phyloP scores from a whole-genome alignment of 139 green algal genomes.

The Chlorella sp. region DNA sequence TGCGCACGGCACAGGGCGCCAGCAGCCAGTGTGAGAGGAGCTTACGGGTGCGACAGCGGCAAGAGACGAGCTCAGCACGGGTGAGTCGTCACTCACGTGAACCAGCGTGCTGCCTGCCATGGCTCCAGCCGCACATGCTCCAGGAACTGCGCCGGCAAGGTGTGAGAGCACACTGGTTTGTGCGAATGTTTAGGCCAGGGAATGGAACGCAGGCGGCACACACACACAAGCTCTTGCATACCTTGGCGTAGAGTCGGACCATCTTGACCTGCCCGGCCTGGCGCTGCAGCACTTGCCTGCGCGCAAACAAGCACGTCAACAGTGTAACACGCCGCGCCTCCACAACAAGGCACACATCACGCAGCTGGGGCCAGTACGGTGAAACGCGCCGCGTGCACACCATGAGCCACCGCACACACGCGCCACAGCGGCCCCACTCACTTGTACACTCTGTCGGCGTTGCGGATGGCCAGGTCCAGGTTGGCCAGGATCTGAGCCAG shows the following conservation, averaged over 20 bases:
- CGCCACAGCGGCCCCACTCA: too few species aligned
- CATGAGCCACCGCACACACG: too few species aligned
- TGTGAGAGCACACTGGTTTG: not conserved
- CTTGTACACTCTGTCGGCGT: constrained; percentile 1
- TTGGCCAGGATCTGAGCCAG: constrained; percentile 8
- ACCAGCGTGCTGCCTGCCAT: constrained; percentile 24
- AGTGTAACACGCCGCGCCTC: too few species aligned
- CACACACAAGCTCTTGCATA: not conserved
- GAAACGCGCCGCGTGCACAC: too few species aligned
- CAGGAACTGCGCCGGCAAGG: constrained; percentile 14
- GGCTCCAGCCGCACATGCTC: constrained; percentile 31
- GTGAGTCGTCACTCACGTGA: constrained; percentile 5
- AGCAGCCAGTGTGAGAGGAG: not conserved
- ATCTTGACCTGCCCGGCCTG: constrained; percentile 22
- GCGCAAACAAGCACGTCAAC: constrained; percentile 1
- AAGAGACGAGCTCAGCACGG: not conserved
- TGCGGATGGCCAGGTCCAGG: constrained; percentile 12
- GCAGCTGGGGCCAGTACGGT: too few species aligned
- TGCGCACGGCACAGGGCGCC: not conserved
- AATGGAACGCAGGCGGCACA: not conserved
- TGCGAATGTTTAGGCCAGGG: not conserved
- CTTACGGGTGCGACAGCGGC: not conserved
- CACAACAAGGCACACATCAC: too few species aligned
- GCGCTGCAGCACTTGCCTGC: constrained; percentile 22
- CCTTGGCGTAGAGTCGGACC: constrained; percentile 22